These are phyloP conservation scores for Senecio squalidus DNA, from an alignment of 140 eudicot genomes.

Conservation along the genomic window DNA sequence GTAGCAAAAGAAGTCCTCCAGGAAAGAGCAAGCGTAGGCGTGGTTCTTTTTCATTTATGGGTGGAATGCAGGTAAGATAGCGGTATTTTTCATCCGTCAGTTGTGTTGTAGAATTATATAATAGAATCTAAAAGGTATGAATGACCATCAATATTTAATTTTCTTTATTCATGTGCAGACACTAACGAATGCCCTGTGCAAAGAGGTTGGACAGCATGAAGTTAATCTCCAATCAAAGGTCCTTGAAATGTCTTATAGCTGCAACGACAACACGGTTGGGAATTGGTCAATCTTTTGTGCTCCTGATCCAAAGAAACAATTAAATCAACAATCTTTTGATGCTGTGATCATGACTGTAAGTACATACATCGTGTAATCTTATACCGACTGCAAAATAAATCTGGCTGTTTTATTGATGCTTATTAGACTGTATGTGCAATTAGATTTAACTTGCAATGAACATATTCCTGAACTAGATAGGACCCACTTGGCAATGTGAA, in stretches of 20 bases:
- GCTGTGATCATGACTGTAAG: constrained; percentile 92
- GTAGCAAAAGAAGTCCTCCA: constrained; percentile 37
- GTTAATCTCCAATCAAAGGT: constrained; percentile 71
- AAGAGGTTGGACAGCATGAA: constrained; percentile 60
- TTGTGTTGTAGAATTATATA: too few relatives aligned
- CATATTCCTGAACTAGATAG: constrained; percentile 34
- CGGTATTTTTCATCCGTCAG: neutral
- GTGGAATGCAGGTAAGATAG: constrained; percentile 88
- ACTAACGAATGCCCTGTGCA: constrained; percentile 70
- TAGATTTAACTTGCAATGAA: constrained; percentile 14
- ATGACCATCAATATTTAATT: too few relatives aligned
- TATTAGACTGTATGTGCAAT: constrained; percentile 7
- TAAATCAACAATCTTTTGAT: constrained; percentile 59
- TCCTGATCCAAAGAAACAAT: constrained; percentile 29
- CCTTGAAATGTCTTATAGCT: constrained; percentile 56
- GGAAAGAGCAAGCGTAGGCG: constrained; percentile 43
- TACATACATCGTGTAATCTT: constrained; percentile 7
- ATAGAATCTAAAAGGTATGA: too few relatives aligned
- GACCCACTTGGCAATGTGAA: constrained; percentile 85
- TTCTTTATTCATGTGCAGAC: constrained; percentile 47
- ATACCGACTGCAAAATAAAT: too few relatives aligned
- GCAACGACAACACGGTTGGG: constrained; percentile 29
- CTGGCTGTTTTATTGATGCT: too few relatives aligned
- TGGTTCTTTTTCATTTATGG: constrained; percentile 84
- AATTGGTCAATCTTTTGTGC: constrained; percentile 74